These are phyloP conservation scores for Lathyrus aphaca DNA, from an alignment of 306 rosid species.

Conservation along the genomic window DNA sequence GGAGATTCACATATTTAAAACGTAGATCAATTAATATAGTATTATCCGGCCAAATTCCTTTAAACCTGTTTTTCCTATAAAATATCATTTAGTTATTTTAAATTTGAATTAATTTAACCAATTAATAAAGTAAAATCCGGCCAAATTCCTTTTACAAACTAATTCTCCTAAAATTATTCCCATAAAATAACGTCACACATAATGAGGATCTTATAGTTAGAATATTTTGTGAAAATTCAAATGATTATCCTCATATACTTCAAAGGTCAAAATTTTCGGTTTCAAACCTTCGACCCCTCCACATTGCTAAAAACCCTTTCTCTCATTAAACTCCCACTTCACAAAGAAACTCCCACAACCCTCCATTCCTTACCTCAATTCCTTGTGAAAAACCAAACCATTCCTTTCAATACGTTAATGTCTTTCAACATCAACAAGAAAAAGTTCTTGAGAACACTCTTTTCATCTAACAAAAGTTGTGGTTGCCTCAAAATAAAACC, in stretches of 20 bases:
- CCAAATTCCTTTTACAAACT: too few relatives aligned
- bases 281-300: neutral
- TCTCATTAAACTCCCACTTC: neutral
- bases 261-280: neutral
- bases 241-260: neutral
- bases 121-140: too few relatives aligned
- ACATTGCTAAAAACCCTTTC: conserved; percentile 7
- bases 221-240: neutral
- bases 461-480: conserved; percentile 33
- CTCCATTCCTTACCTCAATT: neutral
- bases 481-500: conserved; percentile 45
- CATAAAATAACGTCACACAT: neutral
- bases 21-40: too few relatives aligned
- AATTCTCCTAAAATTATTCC: neutral
- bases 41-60: too few relatives aligned
- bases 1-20: too few relatives aligned
- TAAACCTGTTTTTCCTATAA: too few relatives aligned
- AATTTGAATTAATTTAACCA: too few relatives aligned
- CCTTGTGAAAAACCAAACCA: too few relatives aligned
- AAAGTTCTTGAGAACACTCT: conserved; percentile 32
- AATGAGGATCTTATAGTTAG: neutral
- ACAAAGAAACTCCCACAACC: conserved; percentile 1
- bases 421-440: conserved; percentile 45
- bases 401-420: conserved; percentile 25
- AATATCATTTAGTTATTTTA: too few relatives aligned